These are phyloP conservation scores for Ilex paraguariensis DNA, from an alignment of 305 asterid species.

Conservation along the genomic window DNA sequence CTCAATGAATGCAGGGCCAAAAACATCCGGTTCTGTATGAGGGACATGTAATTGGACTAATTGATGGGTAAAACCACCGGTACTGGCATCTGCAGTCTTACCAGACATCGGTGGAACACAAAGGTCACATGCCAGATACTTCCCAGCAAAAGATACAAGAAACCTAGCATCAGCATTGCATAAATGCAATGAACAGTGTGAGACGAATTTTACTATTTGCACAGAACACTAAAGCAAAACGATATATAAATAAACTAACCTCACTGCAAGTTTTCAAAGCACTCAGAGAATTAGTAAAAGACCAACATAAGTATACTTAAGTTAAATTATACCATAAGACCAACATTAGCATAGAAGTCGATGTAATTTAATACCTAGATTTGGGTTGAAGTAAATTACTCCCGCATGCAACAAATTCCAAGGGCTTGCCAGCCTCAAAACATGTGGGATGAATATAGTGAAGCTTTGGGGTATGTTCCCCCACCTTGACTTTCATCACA, in stretches of 20 bases:
- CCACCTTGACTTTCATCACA: conserved; percentile 32
- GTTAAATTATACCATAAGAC: not conserved
- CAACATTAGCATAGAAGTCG: not conserved
- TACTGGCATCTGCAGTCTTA: conserved; percentile 30
- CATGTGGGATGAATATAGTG: conserved; percentile 67
- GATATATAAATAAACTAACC: not conserved
- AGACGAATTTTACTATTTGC: no score
- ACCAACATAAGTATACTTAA: not conserved
- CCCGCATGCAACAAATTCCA: conserved; percentile 90
- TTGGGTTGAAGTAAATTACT: conserved; percentile 77
- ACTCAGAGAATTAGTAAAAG: not conserved
- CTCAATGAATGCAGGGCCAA: conserved; percentile 92
- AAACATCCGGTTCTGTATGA: conserved; percentile 41
- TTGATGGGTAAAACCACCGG: conserved; percentile 49
- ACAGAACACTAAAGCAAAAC: not conserved
- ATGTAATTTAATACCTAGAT: conserved; percentile 46
- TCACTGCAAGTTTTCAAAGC: not conserved
- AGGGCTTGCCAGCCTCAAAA: conserved; percentile 87
- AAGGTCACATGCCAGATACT: conserved; percentile 50
- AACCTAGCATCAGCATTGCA: conserved; percentile 38
- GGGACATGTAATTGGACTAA: conserved; percentile 64
- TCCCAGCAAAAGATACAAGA: conserved; percentile 78
- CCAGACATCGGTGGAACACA: conserved; percentile 42
- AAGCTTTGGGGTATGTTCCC: conserved; percentile 69
- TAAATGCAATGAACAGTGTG: no score